Base-by-base conservation (phyloP, 805 yeast genomes). In the Nakazawaea wickerhamii region DNA sequence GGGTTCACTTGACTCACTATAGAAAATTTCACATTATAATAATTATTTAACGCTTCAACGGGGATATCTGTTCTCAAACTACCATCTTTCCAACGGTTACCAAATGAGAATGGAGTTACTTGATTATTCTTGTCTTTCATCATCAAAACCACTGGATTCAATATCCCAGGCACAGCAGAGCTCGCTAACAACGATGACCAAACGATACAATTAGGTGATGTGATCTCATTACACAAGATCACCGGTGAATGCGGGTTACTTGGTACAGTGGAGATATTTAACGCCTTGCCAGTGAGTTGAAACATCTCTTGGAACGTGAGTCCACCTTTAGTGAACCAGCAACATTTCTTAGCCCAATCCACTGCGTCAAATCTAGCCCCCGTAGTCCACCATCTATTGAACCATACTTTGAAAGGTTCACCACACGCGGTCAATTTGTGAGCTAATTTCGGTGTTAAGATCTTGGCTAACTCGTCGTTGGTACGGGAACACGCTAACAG, bases 1-100 rank as follows among this genome's bases (percentile, higher is more conserved):
- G 95, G 93, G 57, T 85, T 84, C 6, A 84, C 91, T 62, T 84
- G 95, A 15, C 88, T 79, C 15, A 85, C 93, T 31, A 84, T 69
- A 6, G 87, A 71, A 57, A 82, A 85, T 55, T 78, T 84, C 27
- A 81, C 88, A 52, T 85, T 84, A 59, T 79, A 84, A 60, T 81
- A 81, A 7, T 83, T 76, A 61, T 84, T 84, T 47, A 84, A 65
- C 0, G 87, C 79, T 42, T 79, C 83, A 9, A 84, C 68, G 4
- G 95, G 95, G 7, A 84, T 77, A 57, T 84, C 95, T 0, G 95
- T 84, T 44, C 91, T 65, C 46, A 84, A 60, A 11, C 87, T 79
- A 0, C 95, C 93, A 60, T 84, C 95, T 50, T 81, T 71, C 84
- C 89, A 84, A 53, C 78, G 80, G 50, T 70, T 77, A 0, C 93